phyloP scores from a whole-genome alignment of 371 early-diverging fungal genomes.

The Lichtheimia ornata region DNA sequence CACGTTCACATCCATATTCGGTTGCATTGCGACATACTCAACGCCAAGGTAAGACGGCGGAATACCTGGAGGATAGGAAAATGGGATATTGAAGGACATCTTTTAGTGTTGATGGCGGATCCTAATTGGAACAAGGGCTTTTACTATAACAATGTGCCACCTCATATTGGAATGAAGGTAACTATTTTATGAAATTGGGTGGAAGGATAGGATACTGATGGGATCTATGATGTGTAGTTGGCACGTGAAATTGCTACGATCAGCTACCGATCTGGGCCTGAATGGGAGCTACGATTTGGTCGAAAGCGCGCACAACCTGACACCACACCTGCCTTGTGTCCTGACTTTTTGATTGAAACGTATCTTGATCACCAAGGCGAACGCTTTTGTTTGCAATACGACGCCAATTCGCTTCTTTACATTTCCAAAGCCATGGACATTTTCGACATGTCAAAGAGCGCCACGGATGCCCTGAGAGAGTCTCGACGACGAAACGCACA shows the following conservation, averaged over 20 bases:
- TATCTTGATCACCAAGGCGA: slow-evolving; percentile 96
- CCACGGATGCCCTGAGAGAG: slow-evolving; percentile 39
- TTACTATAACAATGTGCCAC: slow-evolving; percentile 88
- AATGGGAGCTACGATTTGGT: slow-evolving; percentile 96
- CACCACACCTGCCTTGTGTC: slow-evolving; percentile 80
- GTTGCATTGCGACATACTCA: slow-evolving; percentile 92
- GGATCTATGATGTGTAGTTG: slow-evolving; percentile 42
- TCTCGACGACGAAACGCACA: slow-evolving; percentile 46
- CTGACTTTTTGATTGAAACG: slow-evolving; percentile 94
- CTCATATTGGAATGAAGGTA: slow-evolving; percentile 94
- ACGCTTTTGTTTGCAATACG: slow-evolving; percentile 89
- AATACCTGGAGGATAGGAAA: not conserved
- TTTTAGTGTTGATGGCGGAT: slow-evolving; percentile 86
- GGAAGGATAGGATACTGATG: not conserved
- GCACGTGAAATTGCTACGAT: slow-evolving; percentile 89
- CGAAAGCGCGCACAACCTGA: slow-evolving; percentile 75
- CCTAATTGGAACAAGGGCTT: slow-evolving; percentile 94
- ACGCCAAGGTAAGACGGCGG: slow-evolving; percentile 66
- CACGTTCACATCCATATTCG: slow-evolving; percentile 93
- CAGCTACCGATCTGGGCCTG: slow-evolving; percentile 92
- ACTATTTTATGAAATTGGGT: not conserved
- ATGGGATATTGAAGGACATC: not conserved
- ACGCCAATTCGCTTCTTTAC: slow-evolving; percentile 92
- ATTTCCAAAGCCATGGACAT: slow-evolving; percentile 97
- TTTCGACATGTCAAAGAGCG: slow-evolving; percentile 85